Percentiles rank a stretch among this genome's conserved stretches.
phyloP scores from a whole-genome alignment of 352 stramenopile genomes.

The Phytophthora citricola region DNA sequence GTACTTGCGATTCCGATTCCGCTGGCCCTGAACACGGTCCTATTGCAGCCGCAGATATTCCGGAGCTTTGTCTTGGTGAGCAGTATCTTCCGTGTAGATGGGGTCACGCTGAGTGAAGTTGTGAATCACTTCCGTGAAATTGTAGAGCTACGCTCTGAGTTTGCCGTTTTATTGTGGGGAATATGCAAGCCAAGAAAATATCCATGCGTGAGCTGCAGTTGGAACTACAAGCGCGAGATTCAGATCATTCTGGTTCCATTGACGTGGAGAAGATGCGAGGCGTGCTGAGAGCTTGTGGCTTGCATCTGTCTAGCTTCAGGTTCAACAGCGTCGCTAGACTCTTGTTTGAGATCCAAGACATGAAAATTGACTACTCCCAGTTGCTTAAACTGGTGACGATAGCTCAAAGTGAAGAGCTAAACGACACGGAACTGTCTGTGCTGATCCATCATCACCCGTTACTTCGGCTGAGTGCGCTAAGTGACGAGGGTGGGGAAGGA shows the following conservation, averaged over 20 bases:
- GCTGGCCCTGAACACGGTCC: slow-evolving; percentile 52
- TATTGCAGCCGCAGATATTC: slow-evolving; percentile 65
- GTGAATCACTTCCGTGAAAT: slow-evolving; percentile 66
- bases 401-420: slow-evolving; percentile 29
- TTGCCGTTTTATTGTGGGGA: slow-evolving; percentile 34
- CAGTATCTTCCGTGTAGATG: slow-evolving; percentile 61
- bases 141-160: slow-evolving; percentile 55
- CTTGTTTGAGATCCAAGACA: slow-evolving; percentile 48
- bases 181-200: slow-evolving; percentile 20
- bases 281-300: slow-evolving; percentile 45
- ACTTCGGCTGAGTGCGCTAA: slow-evolving; percentile 17
- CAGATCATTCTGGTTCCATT: slow-evolving; percentile 31
- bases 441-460: slow-evolving; percentile 20
- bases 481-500: slow-evolving; percentile 17
- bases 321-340: slow-evolving; percentile 66
- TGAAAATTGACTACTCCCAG: slow-evolving; percentile 54
- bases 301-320: slow-evolving; percentile 56
- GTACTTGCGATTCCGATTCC: slow-evolving; percentile 47
- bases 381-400: slow-evolving; percentile 44
- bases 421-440: slow-evolving; percentile 5
- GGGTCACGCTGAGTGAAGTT: slow-evolving; percentile 51
- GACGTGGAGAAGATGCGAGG: slow-evolving; percentile 47
- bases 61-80: slow-evolving; percentile 62
- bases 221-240: slow-evolving; percentile 33
- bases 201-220: slow-evolving; percentile 38